These are phyloP conservation scores for Calonectria fujianensis DNA, from an alignment of 2,329 filamentous ascomycete genomes.

Conservation along the genomic window DNA sequence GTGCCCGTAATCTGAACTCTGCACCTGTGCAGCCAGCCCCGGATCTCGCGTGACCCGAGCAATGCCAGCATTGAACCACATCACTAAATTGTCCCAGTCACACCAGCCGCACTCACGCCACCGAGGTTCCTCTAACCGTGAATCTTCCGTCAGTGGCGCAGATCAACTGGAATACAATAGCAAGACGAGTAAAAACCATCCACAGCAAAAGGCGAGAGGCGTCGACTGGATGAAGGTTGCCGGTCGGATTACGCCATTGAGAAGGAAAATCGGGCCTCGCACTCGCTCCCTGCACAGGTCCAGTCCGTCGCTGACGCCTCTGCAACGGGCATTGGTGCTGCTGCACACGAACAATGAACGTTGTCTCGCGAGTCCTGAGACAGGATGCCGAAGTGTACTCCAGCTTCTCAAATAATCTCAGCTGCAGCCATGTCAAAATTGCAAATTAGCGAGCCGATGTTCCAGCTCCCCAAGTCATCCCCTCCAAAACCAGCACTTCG, in stretches of 20 bases:
- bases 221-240: background rate
- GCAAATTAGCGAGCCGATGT: background rate
- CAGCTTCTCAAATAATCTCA: slow-evolving; percentile 12
- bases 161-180: background rate
- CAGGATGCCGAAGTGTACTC: slow-evolving; percentile 16
- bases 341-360: slow-evolving; percentile 6
- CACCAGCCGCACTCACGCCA: background rate
- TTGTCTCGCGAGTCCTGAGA: slow-evolving; percentile 22
- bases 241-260: slow-evolving; percentile 29
- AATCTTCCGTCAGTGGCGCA: background rate
- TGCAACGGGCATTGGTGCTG: background rate
- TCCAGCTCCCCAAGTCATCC: background rate
- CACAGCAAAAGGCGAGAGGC: background rate
- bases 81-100: slow-evolving; percentile 4
- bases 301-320: background rate
- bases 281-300: background rate
- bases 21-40: background rate
- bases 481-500: slow-evolving; percentile 8
- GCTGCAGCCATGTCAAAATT: background rate
- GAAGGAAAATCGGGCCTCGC: slow-evolving; percentile 16
- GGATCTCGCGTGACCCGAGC: slow-evolving; percentile 6
- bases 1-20: slow-evolving; percentile 1
- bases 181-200: background rate
- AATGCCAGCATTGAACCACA: slow-evolving; percentile 9
- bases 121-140: background rate